Base-by-base conservation (phyloP, 1,284 basidiomycete genomes). In the Earliella scabrosa region DNA sequence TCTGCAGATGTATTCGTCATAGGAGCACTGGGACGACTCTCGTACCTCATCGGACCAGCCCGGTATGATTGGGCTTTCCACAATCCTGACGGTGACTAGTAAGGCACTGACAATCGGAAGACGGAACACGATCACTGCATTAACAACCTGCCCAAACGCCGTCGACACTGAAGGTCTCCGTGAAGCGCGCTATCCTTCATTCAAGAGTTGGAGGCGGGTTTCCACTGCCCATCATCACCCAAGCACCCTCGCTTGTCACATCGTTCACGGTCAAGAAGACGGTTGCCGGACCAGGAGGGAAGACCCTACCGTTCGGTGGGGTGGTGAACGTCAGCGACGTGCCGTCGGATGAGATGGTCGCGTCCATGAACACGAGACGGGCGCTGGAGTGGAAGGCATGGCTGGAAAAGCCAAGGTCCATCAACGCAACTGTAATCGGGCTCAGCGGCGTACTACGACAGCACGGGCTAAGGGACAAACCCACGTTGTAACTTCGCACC, bases 201-300 rank as follows among this genome's bases (percentile, higher is more conserved):
- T 56, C 54, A 14, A 56, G 44, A 4, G 54, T 56, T 20, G 54
- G 54, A 13, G 54, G 54, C 3, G 54, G 27, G 44, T 49, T 57
- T 6, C 77, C 77, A 55, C 65, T 72, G 20, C 82, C 82, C 50
- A 83, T 64, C 69, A 82, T 73, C 5, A 81, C 68, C 58, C 73
- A 71, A 49, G 68, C 69, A 11, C 79, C 82, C 13, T 68, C 59
- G 49, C 76, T 78, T 1, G 79, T 77, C 5, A 83, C 76, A 32
- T 78, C 79, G 57, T 81, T 75, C 31, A 83, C 71, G 58, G 63
- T 78, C 67, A 69, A 68, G 76, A 69, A 84, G 68, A 73, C 71
- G 65, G 43, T 65, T 63, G 74, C 83, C 14, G 81, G 82, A 13
- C 83, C 84, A 24, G 81, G 78, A 6, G 79, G 80, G 60, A 77